Percentiles rank a stretch among this genome's conserved stretches.
phyloP scores from a whole-genome alignment of 495 filamentous ascomycete species.

The Niebla homalea region DNA sequence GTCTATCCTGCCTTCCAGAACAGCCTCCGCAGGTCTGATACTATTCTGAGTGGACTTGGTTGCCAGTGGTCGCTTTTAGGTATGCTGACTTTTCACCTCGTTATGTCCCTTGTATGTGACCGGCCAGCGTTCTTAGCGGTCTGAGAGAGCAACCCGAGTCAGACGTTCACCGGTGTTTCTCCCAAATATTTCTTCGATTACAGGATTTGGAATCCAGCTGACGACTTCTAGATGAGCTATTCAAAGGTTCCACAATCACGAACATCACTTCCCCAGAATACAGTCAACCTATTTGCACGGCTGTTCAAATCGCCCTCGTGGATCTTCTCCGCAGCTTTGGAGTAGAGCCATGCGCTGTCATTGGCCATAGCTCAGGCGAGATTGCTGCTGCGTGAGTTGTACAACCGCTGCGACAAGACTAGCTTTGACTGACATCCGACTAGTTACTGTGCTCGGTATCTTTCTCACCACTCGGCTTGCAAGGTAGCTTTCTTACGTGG shows the following conservation, averaged over 20 bases:
- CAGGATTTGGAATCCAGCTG: too few species aligned
- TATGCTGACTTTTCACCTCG: too few species aligned
- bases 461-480: slow-evolving; percentile 14
- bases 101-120: too few species aligned
- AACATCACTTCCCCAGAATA: neutral
- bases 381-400: slow-evolving; percentile 23
- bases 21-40: slow-evolving; percentile 16
- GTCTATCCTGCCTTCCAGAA: slow-evolving; percentile 19
- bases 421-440: too few species aligned
- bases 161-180: too few species aligned
- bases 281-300: slow-evolving; percentile 19
- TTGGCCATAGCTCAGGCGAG: slow-evolving; percentile 32
- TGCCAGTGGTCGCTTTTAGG: slow-evolving; percentile 18
- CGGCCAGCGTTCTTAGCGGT: too few species aligned
- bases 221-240: neutral
- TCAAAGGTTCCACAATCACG: neutral
- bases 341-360: slow-evolving; percentile 21
- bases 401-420: too few species aligned
- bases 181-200: too few species aligned
- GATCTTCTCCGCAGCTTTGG: slow-evolving; percentile 23
- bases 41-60: slow-evolving; percentile 16
- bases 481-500: slow-evolving; percentile 22
- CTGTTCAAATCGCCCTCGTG: slow-evolving; percentile 31
- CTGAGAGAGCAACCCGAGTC: too few species aligned
- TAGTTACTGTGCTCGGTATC: slow-evolving; percentile 10